These are phyloP conservation scores for Daldinia childiae DNA, from an alignment of 495 filamentous ascomycete genomes.

Conservation along the genomic window DNA sequence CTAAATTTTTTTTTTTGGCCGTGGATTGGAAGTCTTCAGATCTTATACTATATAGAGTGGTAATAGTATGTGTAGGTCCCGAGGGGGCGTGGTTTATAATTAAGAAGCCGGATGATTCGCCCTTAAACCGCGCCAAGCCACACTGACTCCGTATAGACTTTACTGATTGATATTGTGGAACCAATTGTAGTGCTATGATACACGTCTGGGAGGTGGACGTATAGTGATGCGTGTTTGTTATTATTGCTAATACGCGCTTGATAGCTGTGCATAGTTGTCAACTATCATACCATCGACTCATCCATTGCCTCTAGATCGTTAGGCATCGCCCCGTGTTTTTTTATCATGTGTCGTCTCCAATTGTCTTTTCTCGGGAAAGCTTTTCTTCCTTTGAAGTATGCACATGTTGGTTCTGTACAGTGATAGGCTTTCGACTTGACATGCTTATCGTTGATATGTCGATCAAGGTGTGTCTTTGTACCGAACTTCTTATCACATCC, in stretches of 20 bases:
- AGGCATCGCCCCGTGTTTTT: slow-evolving; percentile 53
- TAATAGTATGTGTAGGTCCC: not conserved
- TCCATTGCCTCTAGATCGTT: slow-evolving; percentile 44
- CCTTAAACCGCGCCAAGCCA: not conserved
- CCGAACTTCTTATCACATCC: slow-evolving; percentile 58
- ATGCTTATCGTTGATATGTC: slow-evolving; percentile 63
- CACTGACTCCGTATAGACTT: not conserved
- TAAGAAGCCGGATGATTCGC: not conserved
- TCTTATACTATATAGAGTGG: not conserved
- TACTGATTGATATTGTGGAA: not conserved
- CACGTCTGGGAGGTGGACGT: not conserved
- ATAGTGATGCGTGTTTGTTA: not conserved
- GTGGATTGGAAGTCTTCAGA: not conserved
- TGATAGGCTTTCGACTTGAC: slow-evolving; percentile 59
- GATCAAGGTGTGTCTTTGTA: slow-evolving; percentile 62
- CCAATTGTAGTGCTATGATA: not conserved
- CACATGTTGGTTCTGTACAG: slow-evolving; percentile 56
- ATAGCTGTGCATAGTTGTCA: not conserved
- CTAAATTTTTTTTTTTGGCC: not conserved
- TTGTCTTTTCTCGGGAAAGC: slow-evolving; percentile 63
- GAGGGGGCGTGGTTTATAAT: not conserved
- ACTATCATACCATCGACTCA: slow-evolving; percentile 33
- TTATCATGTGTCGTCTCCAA: slow-evolving; percentile 61
- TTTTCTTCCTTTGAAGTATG: slow-evolving; percentile 59
- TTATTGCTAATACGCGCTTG: not conserved